phyloP scores from a whole-genome alignment of 331 rosid species.

The Telfairia occidentalis region DNA sequence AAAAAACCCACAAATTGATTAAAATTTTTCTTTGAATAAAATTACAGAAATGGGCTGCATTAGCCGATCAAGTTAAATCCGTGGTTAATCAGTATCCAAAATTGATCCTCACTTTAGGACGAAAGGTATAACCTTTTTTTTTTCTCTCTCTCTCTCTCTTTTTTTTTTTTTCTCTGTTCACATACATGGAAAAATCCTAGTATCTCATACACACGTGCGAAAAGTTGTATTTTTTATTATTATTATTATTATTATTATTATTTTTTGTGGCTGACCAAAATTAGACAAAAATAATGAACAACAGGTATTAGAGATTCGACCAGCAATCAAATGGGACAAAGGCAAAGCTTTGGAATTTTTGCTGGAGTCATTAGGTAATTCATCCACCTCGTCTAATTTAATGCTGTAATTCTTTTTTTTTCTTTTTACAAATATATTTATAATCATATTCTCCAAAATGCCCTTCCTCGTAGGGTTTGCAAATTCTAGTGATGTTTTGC shows the following conservation, averaged over 20 bases:
- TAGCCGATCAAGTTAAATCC: slow-evolving; percentile 54
- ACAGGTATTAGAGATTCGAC: slow-evolving; percentile 74
- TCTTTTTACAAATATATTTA: too few relatives aligned
- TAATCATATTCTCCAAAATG: too few relatives aligned
- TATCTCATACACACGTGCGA: background rate
- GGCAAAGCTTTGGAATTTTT: slow-evolving; percentile 87
- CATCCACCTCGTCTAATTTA: background rate
- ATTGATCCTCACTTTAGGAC: slow-evolving; percentile 56
- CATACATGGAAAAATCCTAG: background rate
- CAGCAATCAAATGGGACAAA: slow-evolving; percentile 93
- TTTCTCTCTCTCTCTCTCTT: too few relatives aligned
- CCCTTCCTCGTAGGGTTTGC: slow-evolving; percentile 77
- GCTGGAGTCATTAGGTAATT: slow-evolving; percentile 59
- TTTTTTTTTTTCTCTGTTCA: background rate
- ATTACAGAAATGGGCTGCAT: slow-evolving; percentile 57
- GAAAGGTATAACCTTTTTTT: slow-evolving; percentile 32
- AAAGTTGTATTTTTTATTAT: background rate
- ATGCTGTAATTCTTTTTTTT: too few relatives aligned
- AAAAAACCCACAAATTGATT: background rate
- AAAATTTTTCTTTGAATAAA: background rate
- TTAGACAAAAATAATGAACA: background rate
- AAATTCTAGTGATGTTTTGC: slow-evolving; percentile 57
- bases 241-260: background rate
- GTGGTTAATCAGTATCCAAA: slow-evolving; percentile 64
- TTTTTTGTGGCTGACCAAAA: background rate